phyloP scores from a whole-genome alignment of 345 rosid genomes.

The Gossypioides kirkii region DNA sequence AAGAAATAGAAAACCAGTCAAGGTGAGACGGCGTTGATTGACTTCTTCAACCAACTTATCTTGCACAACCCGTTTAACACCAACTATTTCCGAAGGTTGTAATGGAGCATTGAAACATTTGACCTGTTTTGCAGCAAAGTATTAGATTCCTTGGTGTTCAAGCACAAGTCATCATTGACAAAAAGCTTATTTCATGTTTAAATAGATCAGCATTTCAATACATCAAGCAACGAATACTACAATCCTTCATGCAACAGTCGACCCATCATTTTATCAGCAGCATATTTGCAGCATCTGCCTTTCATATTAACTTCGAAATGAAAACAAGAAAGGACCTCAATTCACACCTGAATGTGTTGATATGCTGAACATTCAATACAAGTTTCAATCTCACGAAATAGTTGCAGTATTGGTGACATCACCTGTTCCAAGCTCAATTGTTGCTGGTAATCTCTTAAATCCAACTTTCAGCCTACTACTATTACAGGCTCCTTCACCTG shows the following conservation, averaged over 20 bases:
- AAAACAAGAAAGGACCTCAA: constrained; percentile 11
- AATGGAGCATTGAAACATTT: constrained; percentile 94
- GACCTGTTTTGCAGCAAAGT: constrained; percentile 50
- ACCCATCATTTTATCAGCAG: not conserved
- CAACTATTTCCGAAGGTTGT: constrained; percentile 93
- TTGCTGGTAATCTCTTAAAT: constrained; percentile 52
- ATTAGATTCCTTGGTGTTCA: constrained; percentile 25
- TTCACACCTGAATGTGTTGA: constrained; percentile 59
- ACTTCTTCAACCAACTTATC: constrained; percentile 91
- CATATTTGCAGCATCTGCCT: not conserved
- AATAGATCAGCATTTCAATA: not conserved
- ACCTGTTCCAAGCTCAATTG: constrained; percentile 59
- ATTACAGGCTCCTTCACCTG: constrained; percentile 91
- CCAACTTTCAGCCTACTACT: constrained; percentile 76
- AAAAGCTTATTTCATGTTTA: not conserved
- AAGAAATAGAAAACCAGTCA: constrained; percentile 92
- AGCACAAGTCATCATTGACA: not conserved
- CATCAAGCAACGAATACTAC: not conserved
- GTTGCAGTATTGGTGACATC: constrained; percentile 79
- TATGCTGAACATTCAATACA: constrained; percentile 69
- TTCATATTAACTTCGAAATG: not conserved
- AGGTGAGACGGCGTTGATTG: constrained; percentile 82
- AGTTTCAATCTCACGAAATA: constrained; percentile 77
- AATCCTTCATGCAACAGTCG: not conserved
- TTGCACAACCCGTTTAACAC: constrained; percentile 93